Evolutionary conservation across 2,329 filamentous ascomycete genomes (phyloP).

Genomic region (Venturia oleaginea): DNA sequence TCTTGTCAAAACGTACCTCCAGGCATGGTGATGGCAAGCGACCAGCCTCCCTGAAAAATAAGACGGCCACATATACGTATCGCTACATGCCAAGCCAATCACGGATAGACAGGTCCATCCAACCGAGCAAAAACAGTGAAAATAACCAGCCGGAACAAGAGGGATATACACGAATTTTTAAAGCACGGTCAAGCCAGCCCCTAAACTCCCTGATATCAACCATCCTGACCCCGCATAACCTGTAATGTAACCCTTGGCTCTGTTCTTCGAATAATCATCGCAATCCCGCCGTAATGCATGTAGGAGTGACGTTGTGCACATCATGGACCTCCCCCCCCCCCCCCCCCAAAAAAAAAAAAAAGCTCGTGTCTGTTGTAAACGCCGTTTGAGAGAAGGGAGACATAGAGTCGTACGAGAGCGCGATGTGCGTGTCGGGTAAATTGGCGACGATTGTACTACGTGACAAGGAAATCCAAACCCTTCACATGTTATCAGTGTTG

Average conservation of each 20-base stretch:
- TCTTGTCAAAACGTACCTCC: too few relatives aligned
- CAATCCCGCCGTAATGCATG: background rate
- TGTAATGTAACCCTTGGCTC: background rate
- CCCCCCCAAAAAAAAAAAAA: too few relatives aligned
- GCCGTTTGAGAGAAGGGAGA: background rate
- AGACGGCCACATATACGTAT: background rate
- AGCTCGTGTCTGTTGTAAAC: slow-evolving; percentile 1
- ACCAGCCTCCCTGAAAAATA: too few relatives aligned
- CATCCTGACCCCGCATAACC: background rate
- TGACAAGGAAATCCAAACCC: slow-evolving; percentile 3
- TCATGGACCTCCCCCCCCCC: background rate
- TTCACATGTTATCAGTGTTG: background rate
- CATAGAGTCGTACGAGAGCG: background rate
- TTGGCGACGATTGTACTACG: background rate
- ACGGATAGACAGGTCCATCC: too few relatives aligned
- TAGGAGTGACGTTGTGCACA: background rate
- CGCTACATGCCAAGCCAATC: too few relatives aligned
- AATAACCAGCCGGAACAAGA: too few relatives aligned
- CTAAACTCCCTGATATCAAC: background rate
- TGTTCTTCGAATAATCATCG: background rate
- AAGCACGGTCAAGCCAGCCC: background rate
- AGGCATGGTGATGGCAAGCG: too few relatives aligned
- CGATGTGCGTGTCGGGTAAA: background rate
- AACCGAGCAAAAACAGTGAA: too few relatives aligned
- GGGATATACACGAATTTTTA: slow-evolving; percentile 7